Percentiles rank a stretch among this genome's conserved stretches.
phyloP scores from a whole-genome alignment of 352 stramenopile species.

The Pythium biforme region DNA sequence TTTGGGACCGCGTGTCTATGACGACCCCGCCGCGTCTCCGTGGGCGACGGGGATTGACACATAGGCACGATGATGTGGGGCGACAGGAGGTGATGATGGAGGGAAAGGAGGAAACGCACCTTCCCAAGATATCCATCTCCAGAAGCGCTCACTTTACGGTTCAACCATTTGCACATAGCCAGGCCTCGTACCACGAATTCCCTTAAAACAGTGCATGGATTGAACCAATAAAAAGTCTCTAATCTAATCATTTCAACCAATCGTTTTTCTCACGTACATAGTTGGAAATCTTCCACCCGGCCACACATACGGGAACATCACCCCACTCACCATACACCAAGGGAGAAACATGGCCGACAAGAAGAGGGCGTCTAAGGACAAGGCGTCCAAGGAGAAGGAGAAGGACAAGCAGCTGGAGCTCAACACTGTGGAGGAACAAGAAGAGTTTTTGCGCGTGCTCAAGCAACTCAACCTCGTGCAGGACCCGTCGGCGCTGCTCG shows the following conservation, averaged over 20 bases:
- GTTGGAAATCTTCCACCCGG: conserved; percentile 16
- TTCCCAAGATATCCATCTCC: no score
- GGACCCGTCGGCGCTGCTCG: conserved; percentile 19
- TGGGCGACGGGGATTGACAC: no score
- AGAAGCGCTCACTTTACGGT: no score
- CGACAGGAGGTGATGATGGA: no score
- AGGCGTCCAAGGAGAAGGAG: conserved; percentile 6
- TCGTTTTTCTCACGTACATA: background rate
- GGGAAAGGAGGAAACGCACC: no score
- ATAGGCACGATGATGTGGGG: no score
- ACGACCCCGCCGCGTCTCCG: no score
- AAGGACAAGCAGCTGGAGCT: conserved; percentile 35
- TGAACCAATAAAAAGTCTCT: no score
- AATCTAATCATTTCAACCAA: conserved; percentile 4
- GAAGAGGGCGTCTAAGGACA: conserved; percentile 1
- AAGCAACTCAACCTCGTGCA: conserved; percentile 57
- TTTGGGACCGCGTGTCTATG: no score
- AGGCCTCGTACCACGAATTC: no score
- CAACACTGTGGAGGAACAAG: conserved; percentile 50
- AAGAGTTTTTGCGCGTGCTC: conserved; percentile 64
- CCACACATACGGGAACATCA: background rate
- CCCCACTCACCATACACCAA: no score
- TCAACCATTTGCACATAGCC: background rate
- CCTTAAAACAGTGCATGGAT: no score
- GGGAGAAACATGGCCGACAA: conserved; percentile 11